Evolutionary conservation across 306 rosid genomes (phyloP), one percentile per base, ranked within the genome.

Genomic region (Trichosanthes cucumerina): DNA sequence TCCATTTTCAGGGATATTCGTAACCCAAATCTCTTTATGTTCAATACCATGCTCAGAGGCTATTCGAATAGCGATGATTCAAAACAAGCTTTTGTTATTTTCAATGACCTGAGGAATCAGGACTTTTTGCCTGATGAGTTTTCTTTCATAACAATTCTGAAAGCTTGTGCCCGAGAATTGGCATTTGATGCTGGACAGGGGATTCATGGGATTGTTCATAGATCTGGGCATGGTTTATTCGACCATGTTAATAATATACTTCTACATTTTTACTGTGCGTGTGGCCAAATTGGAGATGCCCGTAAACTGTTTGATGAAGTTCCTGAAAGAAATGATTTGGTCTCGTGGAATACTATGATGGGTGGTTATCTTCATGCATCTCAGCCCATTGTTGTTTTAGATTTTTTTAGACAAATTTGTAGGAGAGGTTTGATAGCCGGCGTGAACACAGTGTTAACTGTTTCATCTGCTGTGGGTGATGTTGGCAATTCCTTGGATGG

Each of bases 301-400:
- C 85, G 28, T 46, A 81, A 86, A 75, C 26, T 90, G 75, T 90
- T 92, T 73, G 90, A 88, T 86, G 93, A 90, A 15, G 79, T 82
- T 76, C 81, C 89, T 59, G 78, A 85, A 19, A 31, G 75, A 80
- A 87, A 88, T 65, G 93, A 92, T 75, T 47, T 83, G 85, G 87
- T 92, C 16, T 85, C 93, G 6, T 92, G 88, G 88, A 92, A 88
- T 86, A 86, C 84, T 83, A 79, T 90, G 83, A 85, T 90, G 90
- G 87, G 88, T 53, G 93, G 93, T 64, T 90, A 84, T 81, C 83
- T 90, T 88, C 70, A 79, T 77, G 79, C 66, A 23, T 85, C 86
- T 54, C 80, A 85, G 80, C 86, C 86, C 46, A 57, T 3, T 81
- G 78, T 80, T 78, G 87, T 88, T 73, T 83, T 86, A 31, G 86